Evolutionary conservation across 2,329 filamentous ascomycete species (phyloP), one percentile per base, ranked within the genome.

Genomic region (Lachnum nothofagi): DNA sequence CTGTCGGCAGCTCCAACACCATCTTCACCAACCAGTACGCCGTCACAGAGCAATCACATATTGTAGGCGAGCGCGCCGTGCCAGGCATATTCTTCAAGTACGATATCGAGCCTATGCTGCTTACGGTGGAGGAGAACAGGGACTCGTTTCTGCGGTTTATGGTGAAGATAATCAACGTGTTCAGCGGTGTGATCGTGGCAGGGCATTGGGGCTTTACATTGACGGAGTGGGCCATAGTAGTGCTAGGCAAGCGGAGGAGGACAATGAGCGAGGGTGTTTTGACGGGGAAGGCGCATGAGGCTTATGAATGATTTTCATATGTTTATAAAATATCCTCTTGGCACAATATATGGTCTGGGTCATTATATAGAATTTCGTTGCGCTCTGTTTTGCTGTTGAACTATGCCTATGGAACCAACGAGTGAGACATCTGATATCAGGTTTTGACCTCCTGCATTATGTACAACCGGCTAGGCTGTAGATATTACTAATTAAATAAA

Each of bases 71-170:
- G 62, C 82, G 75, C 59, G 72, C 74, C 50, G 80, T 96, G 1
- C 93, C 93, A 0, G 93, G 93, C 25, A 82, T 98, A 54, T 98
- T 97, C 67, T 88, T 98, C 78, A 98, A 97, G 73, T 98, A 95
- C 71, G 91, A 97, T 67, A 96, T 98, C 60, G 93, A 98, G 74
- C 93, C 93, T 1, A 91, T 98, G 61, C 73, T 93, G 67, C 75
- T 98, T 45, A 84, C 86, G 23, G 85, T 98, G 35, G 85, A 85
- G 53, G 91, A 97, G 72, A 82, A 83, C 63, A 82, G 90, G 63
- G 83, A 85, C 49, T 77, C 86, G 37, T 74, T 95, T 50, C 70
- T 95, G 56, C 75, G 78, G 20, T 80, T 98, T 60, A 53, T 91
- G 38, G 78, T 97, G 57, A 83, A 91, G 65, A 70, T 96, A 43